Evolutionary conservation across 2,329 filamentous ascomycete genomes (phyloP).

Genomic region (Rutstroemia sp.): DNA sequence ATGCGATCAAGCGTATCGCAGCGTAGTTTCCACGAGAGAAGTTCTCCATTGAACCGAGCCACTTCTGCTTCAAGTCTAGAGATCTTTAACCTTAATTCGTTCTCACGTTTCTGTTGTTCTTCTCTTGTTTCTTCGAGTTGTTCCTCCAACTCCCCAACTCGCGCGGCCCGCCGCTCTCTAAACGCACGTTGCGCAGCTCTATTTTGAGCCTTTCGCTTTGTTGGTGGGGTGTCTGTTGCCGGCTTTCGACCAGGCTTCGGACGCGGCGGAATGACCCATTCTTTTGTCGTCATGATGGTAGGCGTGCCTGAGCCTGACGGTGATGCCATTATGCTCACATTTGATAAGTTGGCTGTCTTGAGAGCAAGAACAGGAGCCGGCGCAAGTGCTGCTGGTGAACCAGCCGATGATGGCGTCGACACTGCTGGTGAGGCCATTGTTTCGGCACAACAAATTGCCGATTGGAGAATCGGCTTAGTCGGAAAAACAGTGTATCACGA

Average conservation of each 20-base stretch:
- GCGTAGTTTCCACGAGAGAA: slow-evolving; percentile 29
- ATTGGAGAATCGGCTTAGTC: slow-evolving; percentile 8
- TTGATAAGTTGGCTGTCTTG: slow-evolving; percentile 19
- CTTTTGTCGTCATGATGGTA: slow-evolving; percentile 63
- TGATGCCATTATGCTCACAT: slow-evolving; percentile 19
- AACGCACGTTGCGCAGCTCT: slow-evolving; percentile 86
- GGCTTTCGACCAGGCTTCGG: slow-evolving; percentile 91
- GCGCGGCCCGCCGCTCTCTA: slow-evolving; percentile 76
- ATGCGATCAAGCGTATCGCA: slow-evolving; percentile 30
- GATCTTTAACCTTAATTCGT: slow-evolving; percentile 48
- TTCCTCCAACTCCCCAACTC: slow-evolving; percentile 69
- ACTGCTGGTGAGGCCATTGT: slow-evolving; percentile 33
- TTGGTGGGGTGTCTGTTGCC: slow-evolving; percentile 84
- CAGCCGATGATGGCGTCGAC: slow-evolving; percentile 33
- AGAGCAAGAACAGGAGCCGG: slow-evolving; percentile 32
- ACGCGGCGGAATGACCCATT: slow-evolving; percentile 79
- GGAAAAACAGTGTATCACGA: not conserved
- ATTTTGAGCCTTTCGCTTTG: slow-evolving; percentile 92
- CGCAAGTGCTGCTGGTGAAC: slow-evolving; percentile 29
- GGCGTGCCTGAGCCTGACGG: slow-evolving; percentile 32
- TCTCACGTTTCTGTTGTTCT: slow-evolving; percentile 47
- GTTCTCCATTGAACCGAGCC: slow-evolving; percentile 46
- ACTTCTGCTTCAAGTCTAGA: slow-evolving; percentile 56
- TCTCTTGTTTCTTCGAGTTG: slow-evolving; percentile 55
- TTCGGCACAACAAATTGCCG: slow-evolving; percentile 8